Evolutionary conservation across 768 basidiomycete species (phyloP).

Genomic region (Coprinopsis sp.): DNA sequence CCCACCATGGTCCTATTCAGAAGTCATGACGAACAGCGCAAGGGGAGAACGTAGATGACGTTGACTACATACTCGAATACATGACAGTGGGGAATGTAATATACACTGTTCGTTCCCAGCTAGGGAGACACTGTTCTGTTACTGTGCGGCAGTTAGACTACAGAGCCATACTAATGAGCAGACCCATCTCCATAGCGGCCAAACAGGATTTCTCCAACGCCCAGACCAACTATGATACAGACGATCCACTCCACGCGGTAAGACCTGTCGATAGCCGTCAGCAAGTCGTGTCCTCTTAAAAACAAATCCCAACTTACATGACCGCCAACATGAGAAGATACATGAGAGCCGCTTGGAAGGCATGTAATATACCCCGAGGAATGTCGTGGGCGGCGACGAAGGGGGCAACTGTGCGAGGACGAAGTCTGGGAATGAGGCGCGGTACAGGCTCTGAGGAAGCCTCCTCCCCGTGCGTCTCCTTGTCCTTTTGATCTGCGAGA

Average conservation of each 20-base stretch:
- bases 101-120: too few relatives aligned
- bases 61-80: too few relatives aligned
- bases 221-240: constrained; percentile 63
- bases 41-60: too few relatives aligned
- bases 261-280: constrained; percentile 49
- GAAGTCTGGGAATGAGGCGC: constrained; percentile 4
- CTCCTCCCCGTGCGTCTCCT: neutral
- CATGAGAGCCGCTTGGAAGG: constrained; percentile 53
- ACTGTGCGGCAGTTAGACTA: too few relatives aligned
- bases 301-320: constrained; percentile 48
- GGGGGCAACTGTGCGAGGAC: constrained; percentile 43
- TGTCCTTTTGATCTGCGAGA: neutral
- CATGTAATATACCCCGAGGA: constrained; percentile 61
- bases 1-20: too few relatives aligned
- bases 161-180: too few relatives aligned
- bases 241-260: constrained; percentile 78
- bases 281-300: neutral
- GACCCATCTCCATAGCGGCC: constrained; percentile 37
- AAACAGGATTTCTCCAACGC: constrained; percentile 72
- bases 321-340: constrained; percentile 78
- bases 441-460: neutral
- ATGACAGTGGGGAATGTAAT: too few relatives aligned
- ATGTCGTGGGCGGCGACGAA: constrained; percentile 70
- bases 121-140: too few relatives aligned
- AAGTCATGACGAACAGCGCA: too few relatives aligned